Percentiles rank a stretch among this genome's conserved stretches.
phyloP scores from a whole-genome alignment of 208 protist species.

The Leishmania mexicana region DNA sequence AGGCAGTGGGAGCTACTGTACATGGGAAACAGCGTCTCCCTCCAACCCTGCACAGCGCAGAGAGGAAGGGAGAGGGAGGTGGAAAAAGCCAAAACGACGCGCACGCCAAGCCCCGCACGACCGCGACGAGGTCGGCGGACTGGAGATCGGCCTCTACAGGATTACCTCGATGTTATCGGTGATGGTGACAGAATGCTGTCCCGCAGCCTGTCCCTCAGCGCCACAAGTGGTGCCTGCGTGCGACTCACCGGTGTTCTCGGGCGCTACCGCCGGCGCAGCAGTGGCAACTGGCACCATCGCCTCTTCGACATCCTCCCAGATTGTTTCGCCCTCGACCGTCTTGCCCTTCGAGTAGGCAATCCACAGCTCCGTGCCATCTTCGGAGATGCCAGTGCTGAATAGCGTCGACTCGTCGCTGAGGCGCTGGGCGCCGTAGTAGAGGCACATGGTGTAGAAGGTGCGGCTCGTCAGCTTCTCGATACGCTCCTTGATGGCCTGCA shows the following conservation, averaged over 20 bases:
- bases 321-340: conserved; percentile 60
- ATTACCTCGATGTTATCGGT: neutral
- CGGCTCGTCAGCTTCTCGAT: conserved; percentile 84
- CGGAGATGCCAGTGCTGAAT: conserved; percentile 76
- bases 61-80: neutral
- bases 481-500: conserved; percentile 91
- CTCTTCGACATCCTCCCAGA: conserved; percentile 83
- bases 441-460: conserved; percentile 75
- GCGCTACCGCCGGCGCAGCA: neutral
- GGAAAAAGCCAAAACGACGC: neutral
- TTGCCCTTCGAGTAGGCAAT: conserved; percentile 74
- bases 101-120: neutral
- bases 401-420: conserved; percentile 83
- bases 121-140: too few relatives aligned
- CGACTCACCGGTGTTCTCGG: conserved; percentile 11
- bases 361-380: conserved; percentile 81
- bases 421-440: conserved; percentile 79
- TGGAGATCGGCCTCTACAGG: neutral
- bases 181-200: neutral
- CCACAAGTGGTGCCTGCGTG: neutral
- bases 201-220: conserved; percentile 1
- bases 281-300: conserved; percentile 43
- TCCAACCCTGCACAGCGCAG: neutral
- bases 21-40: neutral
- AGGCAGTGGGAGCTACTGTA: conserved; percentile 1